Evolutionary conservation across 768 basidiomycete species (phyloP), one percentile per base, ranked within the genome.

Genomic region (Calocybe cyanea): DNA sequence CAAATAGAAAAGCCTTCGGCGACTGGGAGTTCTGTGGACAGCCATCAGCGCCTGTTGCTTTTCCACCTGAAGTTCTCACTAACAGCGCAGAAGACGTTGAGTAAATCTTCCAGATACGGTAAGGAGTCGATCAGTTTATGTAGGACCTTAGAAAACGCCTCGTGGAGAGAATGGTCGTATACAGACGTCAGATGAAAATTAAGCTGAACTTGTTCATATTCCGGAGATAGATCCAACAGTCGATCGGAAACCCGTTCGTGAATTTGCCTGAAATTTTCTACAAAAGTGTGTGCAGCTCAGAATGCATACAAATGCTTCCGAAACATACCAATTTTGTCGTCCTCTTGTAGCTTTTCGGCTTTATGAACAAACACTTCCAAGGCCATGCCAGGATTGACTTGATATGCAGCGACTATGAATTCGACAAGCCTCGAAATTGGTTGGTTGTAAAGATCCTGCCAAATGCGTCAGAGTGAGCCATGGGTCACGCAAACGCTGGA

Each of bases 341-440:
- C 92, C 54, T 95, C 92, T 46, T 85, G 82, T 34, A 95, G 69
- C 38, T 84, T 87, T 65, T 98, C 95, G 6, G 90, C 86, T 65
- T 98, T 97, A 68, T 97, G 95, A 5, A 94, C 88, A 56, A 97
- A 96, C 24, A 97, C 84, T 60, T 95, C 91, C 20, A 97, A 75
- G 52, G 82, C 80, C 47, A 94, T 79, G 33, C 75, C 71, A 4
- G 85, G 88, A 58, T 89, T 90, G 32, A 82, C 76, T 34, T 80
- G 73, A 59, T 82, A 87, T 2, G 88, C 85, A 6, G 85, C 79
- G 24, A 85, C 73, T 51, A 93, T 84, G 57, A 92, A 83, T 49
- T 90, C 81, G 45, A 90, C 83, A 41, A 94, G 80, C 52, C 83
- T 85, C 34, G 81, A 75, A 48, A 96, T 85, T 9, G 91, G 82